Evolutionary conservation across 2,329 filamentous ascomycete species (phyloP).

Genomic region (Epichloe typhina): DNA sequence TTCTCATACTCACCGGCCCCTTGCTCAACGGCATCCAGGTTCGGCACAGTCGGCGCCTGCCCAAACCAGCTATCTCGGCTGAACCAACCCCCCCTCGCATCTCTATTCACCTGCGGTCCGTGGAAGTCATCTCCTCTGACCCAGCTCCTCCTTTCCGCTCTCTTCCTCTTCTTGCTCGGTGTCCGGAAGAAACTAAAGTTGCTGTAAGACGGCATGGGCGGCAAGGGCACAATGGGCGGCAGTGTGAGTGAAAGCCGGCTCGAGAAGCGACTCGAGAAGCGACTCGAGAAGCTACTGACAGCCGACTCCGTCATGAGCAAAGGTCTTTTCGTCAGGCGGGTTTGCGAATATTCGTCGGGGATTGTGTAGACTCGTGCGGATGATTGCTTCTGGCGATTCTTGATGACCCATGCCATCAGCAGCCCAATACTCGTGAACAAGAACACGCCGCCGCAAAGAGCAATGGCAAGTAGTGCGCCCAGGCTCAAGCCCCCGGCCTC

Average conservation of each 20-base stretch:
- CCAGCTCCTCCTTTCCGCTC: neutral
- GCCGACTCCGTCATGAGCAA: slow-evolving; percentile 9
- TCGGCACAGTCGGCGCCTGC: slow-evolving; percentile 24
- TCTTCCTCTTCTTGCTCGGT: slow-evolving; percentile 6
- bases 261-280: slow-evolving; percentile 8
- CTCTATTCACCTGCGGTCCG: slow-evolving; percentile 27
- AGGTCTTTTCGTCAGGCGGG: slow-evolving; percentile 19
- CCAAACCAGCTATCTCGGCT: slow-evolving; percentile 21
- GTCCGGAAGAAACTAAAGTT: slow-evolving; percentile 15
- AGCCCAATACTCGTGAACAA: slow-evolving; percentile 30
- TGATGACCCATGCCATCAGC: slow-evolving; percentile 26
- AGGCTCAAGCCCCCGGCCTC: slow-evolving; percentile 16
- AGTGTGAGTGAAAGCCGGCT: slow-evolving; percentile 18
- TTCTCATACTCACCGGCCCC: slow-evolving; percentile 5
- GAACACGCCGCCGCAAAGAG: slow-evolving; percentile 32
- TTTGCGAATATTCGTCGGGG: slow-evolving; percentile 14
- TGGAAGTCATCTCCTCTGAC: slow-evolving; percentile 36
- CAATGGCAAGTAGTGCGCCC: slow-evolving; percentile 31
- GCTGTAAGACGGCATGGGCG: slow-evolving; percentile 21
- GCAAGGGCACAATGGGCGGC: slow-evolving; percentile 16
- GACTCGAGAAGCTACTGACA: slow-evolving; percentile 7
- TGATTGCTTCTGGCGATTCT: slow-evolving; percentile 9
- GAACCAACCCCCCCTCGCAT: slow-evolving; percentile 12
- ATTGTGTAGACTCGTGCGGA: slow-evolving; percentile 18
- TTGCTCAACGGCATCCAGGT: slow-evolving; percentile 15